Evolutionary conservation across 768 basidiomycete species (phyloP).

Genomic region (Dacryopinax primogenitus): DNA sequence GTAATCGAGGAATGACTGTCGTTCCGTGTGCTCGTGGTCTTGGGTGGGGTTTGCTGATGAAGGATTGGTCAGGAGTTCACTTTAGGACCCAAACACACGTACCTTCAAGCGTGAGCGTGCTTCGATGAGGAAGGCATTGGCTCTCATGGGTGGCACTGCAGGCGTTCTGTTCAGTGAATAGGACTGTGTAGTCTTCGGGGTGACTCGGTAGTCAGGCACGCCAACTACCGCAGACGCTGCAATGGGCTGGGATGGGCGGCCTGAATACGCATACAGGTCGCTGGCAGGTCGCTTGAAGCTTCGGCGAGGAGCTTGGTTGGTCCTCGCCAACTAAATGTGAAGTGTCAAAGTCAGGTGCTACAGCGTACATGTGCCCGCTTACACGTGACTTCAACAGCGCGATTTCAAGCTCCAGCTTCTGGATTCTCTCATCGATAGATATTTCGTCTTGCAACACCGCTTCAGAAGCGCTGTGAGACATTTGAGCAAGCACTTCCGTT

Average conservation of each 20-base stretch:
- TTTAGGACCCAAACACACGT: neutral
- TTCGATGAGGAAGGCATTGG: neutral
- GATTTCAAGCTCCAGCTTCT: neutral
- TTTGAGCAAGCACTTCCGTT: neutral
- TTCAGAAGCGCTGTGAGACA: neutral
- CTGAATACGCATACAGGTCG: neutral
- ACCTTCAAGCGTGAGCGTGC: conserved; percentile 1
- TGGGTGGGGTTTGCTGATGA: neutral
- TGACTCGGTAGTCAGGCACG: neutral
- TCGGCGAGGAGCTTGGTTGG: neutral
- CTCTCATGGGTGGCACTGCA: neutral
- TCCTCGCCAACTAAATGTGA: neutral
- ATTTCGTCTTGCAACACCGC: neutral
- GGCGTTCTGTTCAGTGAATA: neutral
- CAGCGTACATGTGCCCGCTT: neutral
- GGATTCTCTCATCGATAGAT: neutral
- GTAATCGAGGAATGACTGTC: neutral
- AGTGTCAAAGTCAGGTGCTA: neutral
- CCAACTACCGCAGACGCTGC: neutral
- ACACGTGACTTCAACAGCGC: neutral
- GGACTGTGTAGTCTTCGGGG: neutral
- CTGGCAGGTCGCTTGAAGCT: neutral
- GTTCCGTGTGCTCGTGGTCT: neutral
- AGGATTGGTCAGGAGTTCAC: neutral
- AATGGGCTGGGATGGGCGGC: neutral